A percentile compares a stretch with the other conserved stretches of the same genome.
These are phyloP conservation scores for Pochonia chlamydosporia DNA, from an alignment of 2,329 filamentous ascomycete species.

Conservation along the genomic window DNA sequence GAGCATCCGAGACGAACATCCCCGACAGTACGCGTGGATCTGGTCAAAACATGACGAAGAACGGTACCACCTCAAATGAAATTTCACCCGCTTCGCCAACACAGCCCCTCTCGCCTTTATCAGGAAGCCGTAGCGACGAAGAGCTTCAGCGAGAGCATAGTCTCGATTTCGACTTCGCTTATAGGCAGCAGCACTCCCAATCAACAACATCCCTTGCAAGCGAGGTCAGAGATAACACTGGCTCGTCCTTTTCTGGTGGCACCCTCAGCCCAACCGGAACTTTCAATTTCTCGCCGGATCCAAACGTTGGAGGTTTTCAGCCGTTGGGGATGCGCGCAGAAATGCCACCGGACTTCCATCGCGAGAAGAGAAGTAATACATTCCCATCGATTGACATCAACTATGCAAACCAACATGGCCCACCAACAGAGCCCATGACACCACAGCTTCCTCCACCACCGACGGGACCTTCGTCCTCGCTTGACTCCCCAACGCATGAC, in stretches of 20 bases:
- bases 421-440: slow-evolving; percentile 36
- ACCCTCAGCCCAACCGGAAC: slow-evolving; percentile 70
- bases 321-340: slow-evolving; percentile 28
- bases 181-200: slow-evolving; percentile 27
- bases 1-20: slow-evolving; percentile 65
- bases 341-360: slow-evolving; percentile 53
- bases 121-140: slow-evolving; percentile 64
- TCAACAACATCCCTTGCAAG: slow-evolving; percentile 27
- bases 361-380: slow-evolving; percentile 69
- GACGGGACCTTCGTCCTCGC: slow-evolving; percentile 43
- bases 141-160: slow-evolving; percentile 47
- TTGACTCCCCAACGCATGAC: slow-evolving; percentile 47
- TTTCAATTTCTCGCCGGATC: slow-evolving; percentile 71
- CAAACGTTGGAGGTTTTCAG: slow-evolving; percentile 60
- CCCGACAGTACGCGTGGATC: slow-evolving; percentile 58
- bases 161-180: slow-evolving; percentile 26
- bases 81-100: slow-evolving; percentile 70
- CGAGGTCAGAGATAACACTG: slow-evolving; percentile 23
- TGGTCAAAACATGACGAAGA: neutral
- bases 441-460: slow-evolving; percentile 43
- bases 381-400: slow-evolving; percentile 69
- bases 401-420: slow-evolving; percentile 37
- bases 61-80: slow-evolving; percentile 41
- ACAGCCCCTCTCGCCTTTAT: slow-evolving; percentile 61
- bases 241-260: slow-evolving; percentile 64